Base-by-base conservation (phyloP, 495 filamentous ascomycete genomes). In the Annulohypoxylon stygium region DNA sequence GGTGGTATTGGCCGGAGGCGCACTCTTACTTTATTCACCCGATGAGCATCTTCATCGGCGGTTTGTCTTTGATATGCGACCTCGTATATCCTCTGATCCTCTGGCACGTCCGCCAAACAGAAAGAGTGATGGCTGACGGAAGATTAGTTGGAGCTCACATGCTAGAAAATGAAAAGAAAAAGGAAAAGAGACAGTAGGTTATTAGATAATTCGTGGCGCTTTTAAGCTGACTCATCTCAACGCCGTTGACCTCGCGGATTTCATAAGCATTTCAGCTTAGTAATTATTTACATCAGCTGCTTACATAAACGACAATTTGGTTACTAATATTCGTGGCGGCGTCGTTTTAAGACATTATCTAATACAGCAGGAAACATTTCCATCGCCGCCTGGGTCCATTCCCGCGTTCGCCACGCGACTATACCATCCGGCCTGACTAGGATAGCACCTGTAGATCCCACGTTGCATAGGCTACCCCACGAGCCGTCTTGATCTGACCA, bases 371-470 rank as follows among this genome's bases (percentile, higher is more conserved):
- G 54, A 58, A 58, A 39, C 18, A 39, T 23, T 39, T 12, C n/a
- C 16, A 39, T 58, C 16, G 5, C 54, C 18, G 23, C 54, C 3
- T 36, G 2, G 16, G 33, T 58, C 54, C 54, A 58, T 58, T 58
- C 33, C 10, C 14, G 54, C 54, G 30, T 33, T 58, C 54, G 54
- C 54, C 54, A 58, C 20, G 54, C 54, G 11, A 58, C 54, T 20
- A 58, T 58, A 6, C 54, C 54, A 58, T 58, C 54, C 54, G 54
- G 54, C n/a, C 54, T 58, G n/a, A 58, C 54, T 8, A 58, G 54
- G 39, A 39, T 33, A 39, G 54, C 54, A 39, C 54, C 54, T 37
- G 30, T 39, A 39, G 54, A 39, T 39, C n/a, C 54, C 14, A 39
- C 54, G 39, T n/a, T 39, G 37, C 54, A 39, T 58, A 58, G 39